Evolutionary conservation across 768 basidiomycete genomes (phyloP).

Genomic region (Podaxis sp.): DNA sequence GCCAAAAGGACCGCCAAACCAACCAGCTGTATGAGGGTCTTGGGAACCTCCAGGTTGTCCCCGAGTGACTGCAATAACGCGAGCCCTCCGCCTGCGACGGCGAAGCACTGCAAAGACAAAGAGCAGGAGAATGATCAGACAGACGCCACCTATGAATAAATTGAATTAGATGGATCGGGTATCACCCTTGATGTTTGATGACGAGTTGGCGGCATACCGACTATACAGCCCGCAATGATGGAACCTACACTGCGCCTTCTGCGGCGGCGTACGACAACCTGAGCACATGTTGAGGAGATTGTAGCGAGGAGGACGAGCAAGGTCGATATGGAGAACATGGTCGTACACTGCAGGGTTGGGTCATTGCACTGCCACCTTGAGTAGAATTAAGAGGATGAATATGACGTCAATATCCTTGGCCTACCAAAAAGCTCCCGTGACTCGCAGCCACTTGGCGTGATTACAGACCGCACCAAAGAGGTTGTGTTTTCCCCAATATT

Average conservation of each 20-base stretch:
- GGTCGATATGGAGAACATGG: not conserved
- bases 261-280: not conserved
- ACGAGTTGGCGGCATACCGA: not conserved
- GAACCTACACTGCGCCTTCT: not conserved
- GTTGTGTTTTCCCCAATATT: not conserved
- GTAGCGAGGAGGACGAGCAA: not conserved
- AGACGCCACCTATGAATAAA: not conserved
- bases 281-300: not conserved
- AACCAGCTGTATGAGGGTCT: not conserved
- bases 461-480: not conserved
- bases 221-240: not conserved
- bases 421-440: not conserved
- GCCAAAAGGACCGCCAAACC: not conserved
- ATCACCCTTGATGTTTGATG: not conserved
- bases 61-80: not conserved
- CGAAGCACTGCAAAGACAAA: not conserved
- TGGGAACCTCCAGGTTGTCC: not conserved
- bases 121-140: not conserved
- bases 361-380: not conserved
- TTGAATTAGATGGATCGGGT: not conserved
- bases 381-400: not conserved
- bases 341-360: not conserved
- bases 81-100: not conserved
- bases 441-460: not conserved
- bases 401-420: slow-evolving; percentile 2